These are phyloP conservation scores for Colletotrichum endophyticum DNA, from an alignment of 2,329 filamentous ascomycete genomes.

Conservation along the genomic window DNA sequence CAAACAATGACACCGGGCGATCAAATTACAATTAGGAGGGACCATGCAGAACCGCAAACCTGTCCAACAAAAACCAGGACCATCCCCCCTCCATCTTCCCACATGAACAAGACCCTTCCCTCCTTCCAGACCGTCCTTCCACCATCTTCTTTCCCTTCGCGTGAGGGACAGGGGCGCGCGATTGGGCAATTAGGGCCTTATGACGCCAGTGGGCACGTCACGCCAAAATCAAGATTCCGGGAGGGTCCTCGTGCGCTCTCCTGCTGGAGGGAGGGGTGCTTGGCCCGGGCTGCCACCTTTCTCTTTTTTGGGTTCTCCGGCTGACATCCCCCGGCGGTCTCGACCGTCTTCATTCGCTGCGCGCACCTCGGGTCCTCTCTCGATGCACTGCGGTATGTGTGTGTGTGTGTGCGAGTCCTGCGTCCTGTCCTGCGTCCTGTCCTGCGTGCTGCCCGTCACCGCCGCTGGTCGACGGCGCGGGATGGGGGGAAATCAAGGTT, in stretches of 20 bases:
- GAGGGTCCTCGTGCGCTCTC: neutral
- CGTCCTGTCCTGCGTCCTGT: neutral
- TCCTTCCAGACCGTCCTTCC: neutral
- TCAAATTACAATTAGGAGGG: neutral
- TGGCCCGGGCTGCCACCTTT: neutral
- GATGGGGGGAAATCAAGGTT: neutral
- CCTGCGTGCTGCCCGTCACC: neutral
- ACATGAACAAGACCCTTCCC: neutral
- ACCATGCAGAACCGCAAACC: neutral
- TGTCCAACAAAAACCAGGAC: neutral
- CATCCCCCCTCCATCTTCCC: neutral
- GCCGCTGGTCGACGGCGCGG: neutral
- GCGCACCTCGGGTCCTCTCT: neutral
- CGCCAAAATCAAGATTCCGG: slow-evolving; percentile 22
- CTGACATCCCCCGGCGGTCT: neutral
- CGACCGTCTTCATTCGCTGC: neutral
- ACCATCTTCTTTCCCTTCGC: neutral
- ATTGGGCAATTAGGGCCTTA: slow-evolving; percentile 21
- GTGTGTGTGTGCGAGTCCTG: neutral
- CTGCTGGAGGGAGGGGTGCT: neutral
- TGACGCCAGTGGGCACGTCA: slow-evolving; percentile 23
- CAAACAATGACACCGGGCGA: neutral
- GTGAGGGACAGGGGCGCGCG: slow-evolving; percentile 7
- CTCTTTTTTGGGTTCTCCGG: neutral
- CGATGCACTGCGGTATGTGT: neutral